A percentile compares a stretch with the other conserved stretches of the same genome.
Evolutionary conservation across 78 protist species (phyloP).

Genomic region (Chrysochromulina parva): DNA sequence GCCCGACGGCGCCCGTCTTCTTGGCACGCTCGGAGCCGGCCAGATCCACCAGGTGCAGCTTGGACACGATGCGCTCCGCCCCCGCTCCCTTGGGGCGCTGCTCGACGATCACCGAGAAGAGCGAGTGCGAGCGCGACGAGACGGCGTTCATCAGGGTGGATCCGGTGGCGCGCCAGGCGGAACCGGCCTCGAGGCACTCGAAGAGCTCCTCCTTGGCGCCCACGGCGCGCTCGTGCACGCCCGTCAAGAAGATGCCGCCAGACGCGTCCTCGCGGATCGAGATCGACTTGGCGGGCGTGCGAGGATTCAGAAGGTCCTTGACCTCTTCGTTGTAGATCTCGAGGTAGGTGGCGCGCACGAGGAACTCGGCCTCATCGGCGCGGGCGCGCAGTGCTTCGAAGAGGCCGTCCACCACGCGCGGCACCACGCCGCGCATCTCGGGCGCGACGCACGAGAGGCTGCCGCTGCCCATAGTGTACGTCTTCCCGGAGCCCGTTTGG

Average conservation of each 20-base stretch:
- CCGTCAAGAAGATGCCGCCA: background rate
- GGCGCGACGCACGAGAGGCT: background rate
- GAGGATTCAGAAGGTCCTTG: constrained; percentile 33
- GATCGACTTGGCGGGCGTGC: background rate
- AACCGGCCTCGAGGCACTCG: background rate
- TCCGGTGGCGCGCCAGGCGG: background rate
- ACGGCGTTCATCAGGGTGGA: constrained; percentile 27
- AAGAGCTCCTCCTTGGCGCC: background rate
- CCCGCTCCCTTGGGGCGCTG: background rate
- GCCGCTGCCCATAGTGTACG: constrained; percentile 18
- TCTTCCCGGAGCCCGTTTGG: background rate
- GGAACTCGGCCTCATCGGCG: background rate
- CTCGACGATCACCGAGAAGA: background rate
- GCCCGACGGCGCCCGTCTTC: constrained; percentile 31
- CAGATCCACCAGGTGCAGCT: background rate
- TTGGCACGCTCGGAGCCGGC: constrained; percentile 10
- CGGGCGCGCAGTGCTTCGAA: background rate
- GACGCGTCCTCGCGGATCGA: constrained; percentile 25
- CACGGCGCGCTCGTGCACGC: background rate
- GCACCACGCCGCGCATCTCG: background rate
- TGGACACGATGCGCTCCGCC: background rate
- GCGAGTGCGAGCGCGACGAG: constrained; percentile 36
- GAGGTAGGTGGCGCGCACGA: background rate
- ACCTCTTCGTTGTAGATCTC: constrained; percentile 45
- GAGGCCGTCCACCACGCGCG: constrained; percentile 1